Percentiles rank a stretch among this genome's conserved stretches.
These are phyloP conservation scores for Jacaranda copaia DNA, from an alignment of 257 asterid species.

Conservation along the genomic window DNA sequence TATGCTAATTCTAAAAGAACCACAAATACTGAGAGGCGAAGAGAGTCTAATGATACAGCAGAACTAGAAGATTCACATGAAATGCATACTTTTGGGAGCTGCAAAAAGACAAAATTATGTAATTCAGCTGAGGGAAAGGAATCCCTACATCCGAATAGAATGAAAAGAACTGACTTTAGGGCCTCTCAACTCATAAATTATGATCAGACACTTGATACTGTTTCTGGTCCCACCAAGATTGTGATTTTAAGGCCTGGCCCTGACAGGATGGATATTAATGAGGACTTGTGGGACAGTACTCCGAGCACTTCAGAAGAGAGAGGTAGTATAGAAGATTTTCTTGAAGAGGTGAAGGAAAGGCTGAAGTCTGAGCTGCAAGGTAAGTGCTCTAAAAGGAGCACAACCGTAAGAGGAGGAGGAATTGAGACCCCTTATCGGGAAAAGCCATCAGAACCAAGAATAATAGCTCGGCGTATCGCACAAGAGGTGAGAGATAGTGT, in stretches of 20 bases:
- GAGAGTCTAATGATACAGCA: slow-evolving; percentile 40
- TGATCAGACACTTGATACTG: slow-evolving; percentile 42
- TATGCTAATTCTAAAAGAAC: slow-evolving; percentile 59
- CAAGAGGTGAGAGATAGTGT: slow-evolving; percentile 82
- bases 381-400: slow-evolving; percentile 58
- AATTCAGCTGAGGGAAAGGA: slow-evolving; percentile 47
- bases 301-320: slow-evolving; percentile 76
- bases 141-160: slow-evolving; percentile 42
- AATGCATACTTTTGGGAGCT: slow-evolving; percentile 43
- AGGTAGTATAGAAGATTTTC: slow-evolving; percentile 83
- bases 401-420: slow-evolving; percentile 82
- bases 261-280: slow-evolving; percentile 53
- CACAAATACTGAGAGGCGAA: slow-evolving; percentile 36
- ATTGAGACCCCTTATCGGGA: slow-evolving; percentile 89
- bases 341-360: slow-evolving; percentile 92
- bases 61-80: slow-evolving; percentile 39
- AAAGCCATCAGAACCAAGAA: slow-evolving; percentile 76
- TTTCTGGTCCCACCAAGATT: slow-evolving; percentile 67
- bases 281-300: slow-evolving; percentile 76
- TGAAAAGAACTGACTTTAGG: slow-evolving; percentile 39
- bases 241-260: slow-evolving; percentile 91
- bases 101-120: slow-evolving; percentile 35
- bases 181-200: slow-evolving; percentile 41
- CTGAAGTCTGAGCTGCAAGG: slow-evolving; percentile 85
- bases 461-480: slow-evolving; percentile 80